These are phyloP conservation scores for Cytospora schulzeri DNA, from an alignment of 2,329 filamentous ascomycete genomes.

Conservation along the genomic window DNA sequence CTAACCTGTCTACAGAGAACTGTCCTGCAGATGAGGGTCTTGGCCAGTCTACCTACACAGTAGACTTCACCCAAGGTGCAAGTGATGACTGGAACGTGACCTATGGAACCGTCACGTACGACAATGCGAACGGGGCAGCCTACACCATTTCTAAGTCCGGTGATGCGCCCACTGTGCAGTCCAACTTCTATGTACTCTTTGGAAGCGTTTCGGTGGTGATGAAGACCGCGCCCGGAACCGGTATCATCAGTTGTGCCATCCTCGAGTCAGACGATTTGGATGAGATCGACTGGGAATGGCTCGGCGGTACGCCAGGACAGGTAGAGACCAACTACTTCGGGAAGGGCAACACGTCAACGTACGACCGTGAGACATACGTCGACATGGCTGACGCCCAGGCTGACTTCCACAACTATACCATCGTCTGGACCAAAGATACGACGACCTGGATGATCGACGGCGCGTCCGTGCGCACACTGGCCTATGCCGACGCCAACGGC, in stretches of 20 bases:
- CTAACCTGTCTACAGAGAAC: conserved; percentile 11
- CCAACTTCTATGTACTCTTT: conserved; percentile 83
- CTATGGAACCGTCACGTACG: conserved; percentile 34
- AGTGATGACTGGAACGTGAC: conserved; percentile 46
- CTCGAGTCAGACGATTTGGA: conserved; percentile 76
- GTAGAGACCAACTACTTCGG: conserved; percentile 85
- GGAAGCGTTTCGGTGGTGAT: conserved; percentile 71
- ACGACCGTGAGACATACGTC: conserved; percentile 63
- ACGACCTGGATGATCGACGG: conserved; percentile 69
- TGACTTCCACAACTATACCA: conserved; percentile 64
- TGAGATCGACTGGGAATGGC: conserved; percentile 85
- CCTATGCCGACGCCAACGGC: conserved; percentile 58
- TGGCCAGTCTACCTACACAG: conserved; percentile 21
- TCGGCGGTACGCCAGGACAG: conserved; percentile 67
- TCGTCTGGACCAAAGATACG: conserved; percentile 68
- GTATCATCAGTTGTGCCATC: conserved; percentile 76
- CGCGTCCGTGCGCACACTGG: conserved; percentile 61
- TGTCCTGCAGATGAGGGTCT: conserved; percentile 29
- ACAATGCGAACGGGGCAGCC: conserved; percentile 34
- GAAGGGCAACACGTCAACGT: conserved; percentile 68
- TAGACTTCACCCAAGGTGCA: conserved; percentile 67
- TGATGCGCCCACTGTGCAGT: conserved; percentile 64
- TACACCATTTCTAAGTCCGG: conserved; percentile 59
- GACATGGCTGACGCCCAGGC: conserved; percentile 52
- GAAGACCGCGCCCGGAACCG: conserved; percentile 70